Base-by-base conservation (phyloP, 805 yeast genomes). In the Pichia ethanolica region DNA sequence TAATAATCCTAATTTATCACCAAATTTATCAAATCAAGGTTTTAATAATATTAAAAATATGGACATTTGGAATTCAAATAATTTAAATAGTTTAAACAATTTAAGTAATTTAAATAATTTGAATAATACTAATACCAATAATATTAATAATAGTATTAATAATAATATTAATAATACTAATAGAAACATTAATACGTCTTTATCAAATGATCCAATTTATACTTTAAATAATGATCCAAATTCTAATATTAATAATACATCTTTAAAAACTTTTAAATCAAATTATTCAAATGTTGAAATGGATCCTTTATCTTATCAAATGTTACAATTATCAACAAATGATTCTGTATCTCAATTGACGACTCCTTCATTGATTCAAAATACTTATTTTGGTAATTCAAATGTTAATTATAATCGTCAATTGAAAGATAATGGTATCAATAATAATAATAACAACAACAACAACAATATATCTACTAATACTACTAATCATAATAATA, bases 261-360 rank as follows among this genome's bases (percentile, higher is more conserved):
- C 2, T 30, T 30, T 30, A 3, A 42, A 42, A 33, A 13, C 37
- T 40, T 33, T 41, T 39, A 46, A 48, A 40, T 42, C 60, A 43
- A 14, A 48, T 30, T 46, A 55, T 35, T 44, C 57, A 14, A 58
- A 50, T 42, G 57, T 54, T 33, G 65, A 61, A 44, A 59, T 61
- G 55, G 66, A 61, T 44, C 56, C 60, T n/a, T 46, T 62, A 48
- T 54, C 65, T 7, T 50, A 53, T 34, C 66, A 62, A 39, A 44
- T 61, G 45, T 46, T 62, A 59, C 58, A 59, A n/a, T 39, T 62
- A 47, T 52, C 55, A 38, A 37, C 57, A 9, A 51, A 55, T 12
- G 47, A 53, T 26, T 37, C 56, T 7, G 12, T 41, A 20, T 53
- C 56, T 11, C 54, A 51, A 32, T 14, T 48, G 39, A n/a, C 53